Percentiles rank a stretch among this genome's conserved stretches.
Evolutionary conservation across 148 eudicot genomes (phyloP).

Genomic region (Arctostaphylos glauca): DNA sequence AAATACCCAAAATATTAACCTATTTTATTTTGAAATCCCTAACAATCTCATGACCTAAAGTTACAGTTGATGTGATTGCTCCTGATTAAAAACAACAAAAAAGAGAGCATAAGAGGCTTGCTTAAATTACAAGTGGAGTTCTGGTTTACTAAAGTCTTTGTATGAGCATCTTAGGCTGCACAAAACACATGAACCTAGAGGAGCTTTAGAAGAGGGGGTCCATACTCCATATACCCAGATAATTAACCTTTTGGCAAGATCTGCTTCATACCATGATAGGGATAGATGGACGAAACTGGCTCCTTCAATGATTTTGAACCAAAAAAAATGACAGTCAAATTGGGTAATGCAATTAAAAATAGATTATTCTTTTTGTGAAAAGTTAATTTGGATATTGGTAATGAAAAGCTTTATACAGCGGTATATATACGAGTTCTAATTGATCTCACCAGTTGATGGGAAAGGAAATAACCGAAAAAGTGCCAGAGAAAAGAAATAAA

Average conservation of each 20-base stretch:
- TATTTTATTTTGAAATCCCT: too few relatives aligned
- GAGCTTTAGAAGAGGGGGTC: background rate
- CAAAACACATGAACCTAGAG: background rate
- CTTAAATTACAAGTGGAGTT: background rate
- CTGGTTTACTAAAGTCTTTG: background rate
- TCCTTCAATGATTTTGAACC: background rate
- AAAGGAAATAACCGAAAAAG: background rate
- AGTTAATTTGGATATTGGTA: background rate
- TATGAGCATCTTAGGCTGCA: background rate
- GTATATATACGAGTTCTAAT: background rate
- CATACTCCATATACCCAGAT: background rate
- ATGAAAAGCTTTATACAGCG: background rate
- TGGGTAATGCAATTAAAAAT: too few relatives aligned
- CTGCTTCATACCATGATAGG: background rate
- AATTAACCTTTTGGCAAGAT: background rate
- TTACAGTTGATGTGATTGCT: too few relatives aligned
- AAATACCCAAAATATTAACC: background rate
- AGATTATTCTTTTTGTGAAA: too few relatives aligned
- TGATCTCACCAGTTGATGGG: background rate
- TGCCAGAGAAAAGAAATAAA: background rate
- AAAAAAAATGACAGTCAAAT: background rate
- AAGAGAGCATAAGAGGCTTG: background rate
- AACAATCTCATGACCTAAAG: too few relatives aligned
- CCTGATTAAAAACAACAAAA: background rate
- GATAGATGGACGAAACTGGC: background rate